Base-by-base conservation (phyloP, 2,329 filamentous ascomycete genomes). In the Ceratocystis harringtonii region DNA sequence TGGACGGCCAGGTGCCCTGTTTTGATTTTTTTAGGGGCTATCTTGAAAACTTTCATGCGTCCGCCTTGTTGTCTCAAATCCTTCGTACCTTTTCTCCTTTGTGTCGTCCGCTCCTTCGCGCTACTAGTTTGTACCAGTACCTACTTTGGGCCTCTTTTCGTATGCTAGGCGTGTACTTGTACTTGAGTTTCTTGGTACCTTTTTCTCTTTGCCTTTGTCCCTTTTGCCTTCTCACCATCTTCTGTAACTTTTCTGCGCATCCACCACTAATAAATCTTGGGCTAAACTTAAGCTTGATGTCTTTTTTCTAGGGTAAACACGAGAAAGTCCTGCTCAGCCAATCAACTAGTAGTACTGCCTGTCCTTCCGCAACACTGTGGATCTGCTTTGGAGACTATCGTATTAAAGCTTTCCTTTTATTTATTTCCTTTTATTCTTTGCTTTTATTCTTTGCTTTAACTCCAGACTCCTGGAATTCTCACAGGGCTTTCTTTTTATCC, bases 251-350 rank as follows among this genome's bases (percentile, higher is more conserved):
- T 36, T 19, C 28, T 19, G 55, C 25, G 55, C 25, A 58, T 36
- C 28, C 55, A 58, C 55, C 55, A 3, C 32, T 30, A 58, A 15
- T 15, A 19, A 58, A 58, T 58, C 55, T 30, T 58, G n/a, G 55
- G 32, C 28, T 58, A 10, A 58, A 58, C 55, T 58, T 58, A 64
- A 64, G n/a, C 28, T 62, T 45, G 36, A 45, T 45, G 63, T 25
- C 52, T 45, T 60, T 57, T 52, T 52, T 52, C 50, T 22, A 64
- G 63, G 41, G 43, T 64, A 61, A 64, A 64, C 63, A 64, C 63
- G 63, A 64, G 63, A 43, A 64, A 60, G 52, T 36, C 52, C 48
- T 43, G 43, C 28, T 28, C 61, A 36, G 44, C 30, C 64, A 44
- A 61, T 62, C 58, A 44, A 10, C 17, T 63, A 45, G 50, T 28